These are phyloP conservation scores for Gnomoniopsis sp. DNA, from an alignment of 2,329 filamentous ascomycete genomes.

Conservation along the genomic window DNA sequence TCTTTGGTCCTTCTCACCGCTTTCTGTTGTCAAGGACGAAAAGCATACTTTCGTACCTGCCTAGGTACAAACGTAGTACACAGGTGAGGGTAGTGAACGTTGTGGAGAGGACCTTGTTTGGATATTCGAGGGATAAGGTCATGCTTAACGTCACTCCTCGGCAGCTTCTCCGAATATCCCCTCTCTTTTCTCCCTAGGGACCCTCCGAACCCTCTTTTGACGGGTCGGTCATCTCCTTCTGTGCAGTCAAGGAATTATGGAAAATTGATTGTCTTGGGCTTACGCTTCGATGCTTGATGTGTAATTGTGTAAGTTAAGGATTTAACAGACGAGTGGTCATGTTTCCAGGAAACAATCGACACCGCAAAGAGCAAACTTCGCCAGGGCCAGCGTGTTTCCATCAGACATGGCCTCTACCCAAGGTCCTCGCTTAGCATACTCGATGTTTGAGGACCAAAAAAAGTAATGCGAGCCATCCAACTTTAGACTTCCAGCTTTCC, in stretches of 20 bases:
- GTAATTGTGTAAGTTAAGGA: too few relatives aligned
- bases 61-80: not conserved
- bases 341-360: too few relatives aligned
- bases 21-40: not conserved
- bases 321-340: too few relatives aligned
- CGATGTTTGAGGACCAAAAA: not conserved
- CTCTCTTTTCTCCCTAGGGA: not conserved
- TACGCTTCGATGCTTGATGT: not conserved
- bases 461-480: not conserved
- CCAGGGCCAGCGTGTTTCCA: not conserved
- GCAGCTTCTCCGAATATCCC: constrained; percentile 3
- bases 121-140: not conserved
- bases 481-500: not conserved
- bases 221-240: constrained; percentile 9
- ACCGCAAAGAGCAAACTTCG: too few relatives aligned
- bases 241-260: not conserved
- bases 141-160: constrained; percentile 4
- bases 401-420: too few relatives aligned
- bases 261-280: not conserved
- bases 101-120: too few relatives aligned
- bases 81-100: not conserved
- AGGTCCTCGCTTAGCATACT: not conserved
- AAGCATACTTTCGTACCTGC: not conserved
- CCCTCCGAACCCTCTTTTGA: constrained; percentile 6
- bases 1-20: not conserved